Conservation (phyloP, 2,329 filamentous ascomycete species). For the Microcera coccophila region DNA sequence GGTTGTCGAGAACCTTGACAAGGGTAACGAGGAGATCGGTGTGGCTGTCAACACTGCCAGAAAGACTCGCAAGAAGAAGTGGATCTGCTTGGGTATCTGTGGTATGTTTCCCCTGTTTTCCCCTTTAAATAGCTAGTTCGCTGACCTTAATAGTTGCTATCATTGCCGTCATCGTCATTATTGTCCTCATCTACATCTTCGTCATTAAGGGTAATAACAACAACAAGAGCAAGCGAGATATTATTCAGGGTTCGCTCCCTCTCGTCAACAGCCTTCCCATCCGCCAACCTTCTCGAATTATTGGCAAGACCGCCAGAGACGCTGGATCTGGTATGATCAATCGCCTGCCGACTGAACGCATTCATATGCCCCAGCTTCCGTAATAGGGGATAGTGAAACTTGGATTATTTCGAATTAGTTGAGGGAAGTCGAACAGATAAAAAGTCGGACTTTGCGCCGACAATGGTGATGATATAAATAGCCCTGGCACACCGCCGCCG, state of each 20-base stretch:
- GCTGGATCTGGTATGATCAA: constrained; percentile 12
- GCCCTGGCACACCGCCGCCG: too few relatives aligned
- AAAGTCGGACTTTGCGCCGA: too few relatives aligned
- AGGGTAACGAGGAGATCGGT: constrained; percentile 79
- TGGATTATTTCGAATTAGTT: background rate
- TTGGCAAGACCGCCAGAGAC: constrained; percentile 12
- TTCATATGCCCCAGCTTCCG: constrained; percentile 24
- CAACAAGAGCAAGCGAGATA: constrained; percentile 31
- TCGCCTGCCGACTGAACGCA: constrained; percentile 15
- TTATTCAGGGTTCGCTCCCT: constrained; percentile 23
- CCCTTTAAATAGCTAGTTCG: constrained; percentile 14
- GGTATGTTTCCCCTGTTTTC: constrained; percentile 38
- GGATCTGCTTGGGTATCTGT: constrained; percentile 81
- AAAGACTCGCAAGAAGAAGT: constrained; percentile 87
- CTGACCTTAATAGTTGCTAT: constrained; percentile 43
- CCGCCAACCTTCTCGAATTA: constrained; percentile 9
- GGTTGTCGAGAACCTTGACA: constrained; percentile 76
- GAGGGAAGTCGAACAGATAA: background rate
- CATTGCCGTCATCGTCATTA: constrained; percentile 49
- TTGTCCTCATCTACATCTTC: constrained; percentile 48
- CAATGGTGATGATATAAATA: too few relatives aligned
- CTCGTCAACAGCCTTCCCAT: constrained; percentile 23
- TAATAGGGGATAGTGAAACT: constrained; percentile 21
- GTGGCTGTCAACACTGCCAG: constrained; percentile 79
- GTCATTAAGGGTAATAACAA: constrained; percentile 34